Percentiles rank a stretch among this genome's conserved stretches.
Conservation (phyloP, 2,329 filamentous ascomycete species). For the Exophiala sideris region DNA sequence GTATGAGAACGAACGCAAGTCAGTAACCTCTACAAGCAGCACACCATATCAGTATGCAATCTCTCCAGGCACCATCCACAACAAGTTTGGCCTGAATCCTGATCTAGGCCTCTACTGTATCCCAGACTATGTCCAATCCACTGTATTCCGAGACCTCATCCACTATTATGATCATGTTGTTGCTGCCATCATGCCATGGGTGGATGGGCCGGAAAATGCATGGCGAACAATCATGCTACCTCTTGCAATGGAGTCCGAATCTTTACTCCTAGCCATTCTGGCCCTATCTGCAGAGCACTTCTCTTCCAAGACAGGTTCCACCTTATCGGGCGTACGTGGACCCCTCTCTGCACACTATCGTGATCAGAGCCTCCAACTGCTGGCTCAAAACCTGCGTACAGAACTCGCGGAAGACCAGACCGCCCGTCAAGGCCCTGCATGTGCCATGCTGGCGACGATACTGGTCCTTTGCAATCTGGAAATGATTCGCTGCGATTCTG, state of each 20-base stretch:
- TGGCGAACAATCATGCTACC: slow-evolving; percentile 31
- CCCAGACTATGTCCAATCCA: slow-evolving; percentile 7
- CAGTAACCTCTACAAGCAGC: not conserved
- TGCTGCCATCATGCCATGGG: slow-evolving; percentile 29
- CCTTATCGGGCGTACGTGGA: not conserved
- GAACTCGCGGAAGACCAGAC: slow-evolving; percentile 10
- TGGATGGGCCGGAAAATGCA: slow-evolving; percentile 29
- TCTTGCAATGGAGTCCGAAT: slow-evolving; percentile 26
- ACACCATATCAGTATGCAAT: not conserved
- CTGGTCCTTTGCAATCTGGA: slow-evolving; percentile 32
- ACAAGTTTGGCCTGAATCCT: slow-evolving; percentile 13
- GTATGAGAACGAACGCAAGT: not conserved
- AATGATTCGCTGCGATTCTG: slow-evolving; percentile 24
- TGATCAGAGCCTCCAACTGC: slow-evolving; percentile 12
- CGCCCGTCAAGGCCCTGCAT: slow-evolving; percentile 6
- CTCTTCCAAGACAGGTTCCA: slow-evolving; percentile 3
- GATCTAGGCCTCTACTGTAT: slow-evolving; percentile 6
- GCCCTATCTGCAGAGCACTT: slow-evolving; percentile 30
- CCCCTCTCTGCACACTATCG: slow-evolving; percentile 11
- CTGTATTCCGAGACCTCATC: slow-evolving; percentile 24
- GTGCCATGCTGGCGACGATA: slow-evolving; percentile 27
- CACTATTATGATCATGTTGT: slow-evolving; percentile 29
- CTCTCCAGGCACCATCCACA: slow-evolving; percentile 1
- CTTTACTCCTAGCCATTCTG: slow-evolving; percentile 29
- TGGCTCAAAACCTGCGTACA: slow-evolving; percentile 12